phyloP scores from a whole-genome alignment of 345 rosid genomes.

The Acer yangbiense region DNA sequence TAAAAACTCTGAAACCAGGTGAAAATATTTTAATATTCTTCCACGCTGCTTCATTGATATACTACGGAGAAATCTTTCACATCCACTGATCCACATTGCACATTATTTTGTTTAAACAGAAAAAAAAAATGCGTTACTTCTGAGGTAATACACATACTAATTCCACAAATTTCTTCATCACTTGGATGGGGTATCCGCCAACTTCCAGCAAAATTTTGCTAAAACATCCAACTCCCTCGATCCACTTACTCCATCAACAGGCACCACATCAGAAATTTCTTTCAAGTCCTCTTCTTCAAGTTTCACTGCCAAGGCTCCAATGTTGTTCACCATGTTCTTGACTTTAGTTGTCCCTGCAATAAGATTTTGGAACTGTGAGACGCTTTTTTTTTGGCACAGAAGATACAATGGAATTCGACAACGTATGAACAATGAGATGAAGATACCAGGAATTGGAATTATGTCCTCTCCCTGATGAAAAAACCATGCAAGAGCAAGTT shows the following conservation, averaged over 20 bases:
- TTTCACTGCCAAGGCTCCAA: conserved; percentile 23
- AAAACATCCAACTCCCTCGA: background rate
- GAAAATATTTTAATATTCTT: too few species aligned
- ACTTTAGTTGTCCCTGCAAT: conserved; percentile 28
- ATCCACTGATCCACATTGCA: background rate
- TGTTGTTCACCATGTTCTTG: conserved; percentile 27
- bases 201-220: conserved; percentile 8
- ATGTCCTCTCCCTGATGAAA: conserved; percentile 42
- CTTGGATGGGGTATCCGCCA: conserved; percentile 24
- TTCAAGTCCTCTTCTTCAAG: conserved; percentile 25
- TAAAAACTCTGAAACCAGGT: too few species aligned
- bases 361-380: background rate
- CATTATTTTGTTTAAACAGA: background rate
- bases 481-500: conserved; percentile 45
- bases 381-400: background rate
- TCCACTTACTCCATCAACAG: conserved; percentile 23
- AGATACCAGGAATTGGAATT: conserved; percentile 44
- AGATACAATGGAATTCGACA: background rate
- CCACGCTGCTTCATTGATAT: too few species aligned
- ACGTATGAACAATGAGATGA: background rate
- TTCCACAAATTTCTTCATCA: background rate
- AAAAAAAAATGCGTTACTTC: background rate
- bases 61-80: background rate
- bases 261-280: conserved; percentile 22
- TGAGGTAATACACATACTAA: background rate